Base-by-base conservation (phyloP, 768 basidiomycete species). In the Pholiota conissans region DNA sequence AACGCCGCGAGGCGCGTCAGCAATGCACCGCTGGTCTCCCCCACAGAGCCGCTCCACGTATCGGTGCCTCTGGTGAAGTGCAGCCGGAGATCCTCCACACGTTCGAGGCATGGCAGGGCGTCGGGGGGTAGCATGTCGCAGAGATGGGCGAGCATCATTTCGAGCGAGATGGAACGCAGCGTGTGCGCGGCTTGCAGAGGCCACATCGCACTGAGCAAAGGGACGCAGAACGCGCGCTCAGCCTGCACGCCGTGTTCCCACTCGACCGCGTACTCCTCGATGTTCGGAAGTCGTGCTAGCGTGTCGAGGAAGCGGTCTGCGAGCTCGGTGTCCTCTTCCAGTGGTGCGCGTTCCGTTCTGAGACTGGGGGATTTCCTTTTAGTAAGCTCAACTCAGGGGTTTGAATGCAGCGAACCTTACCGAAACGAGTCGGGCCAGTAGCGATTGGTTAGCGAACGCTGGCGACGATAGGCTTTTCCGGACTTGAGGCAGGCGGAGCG, bases 401-500 rank as follows among this genome's bases (percentile, higher is more conserved):
- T n/a, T 6, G 42, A 40, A 46, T 45, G 28, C 10, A 26, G 22
- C 34, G 47, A n/a, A 26, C 34, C 58, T 55, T 52, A 60, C 62
- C 61, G 58, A 51, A 63, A 62, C 9, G 48, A 22, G 34, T 53
- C 50, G 45, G 65, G 58, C 60, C 60, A 62, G 45, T 58, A 24
- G 29, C 24, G 40, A 48, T 59, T 61, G 39, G 51, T 55, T 13
- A 40, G 61, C 18, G 53, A 27, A 27, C 56, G 52, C 16, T 55
- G 51, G 42, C 29, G 37, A 2, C 54, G 39, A 20, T 58, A 59
- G 27, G 13, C 49, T 18, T 57, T 61, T 8, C 40, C 49, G 3
- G 63, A 60, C 50, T 55, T 59, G 16, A 67, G 29, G 37, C 66
- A 67, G 10, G 66, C 66, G 18, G 66, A 67, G 29, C 66, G 46